These are phyloP conservation scores for Pelargonium myrrhifolium DNA, from an alignment of 441 rosid species.

Conservation along the genomic window DNA sequence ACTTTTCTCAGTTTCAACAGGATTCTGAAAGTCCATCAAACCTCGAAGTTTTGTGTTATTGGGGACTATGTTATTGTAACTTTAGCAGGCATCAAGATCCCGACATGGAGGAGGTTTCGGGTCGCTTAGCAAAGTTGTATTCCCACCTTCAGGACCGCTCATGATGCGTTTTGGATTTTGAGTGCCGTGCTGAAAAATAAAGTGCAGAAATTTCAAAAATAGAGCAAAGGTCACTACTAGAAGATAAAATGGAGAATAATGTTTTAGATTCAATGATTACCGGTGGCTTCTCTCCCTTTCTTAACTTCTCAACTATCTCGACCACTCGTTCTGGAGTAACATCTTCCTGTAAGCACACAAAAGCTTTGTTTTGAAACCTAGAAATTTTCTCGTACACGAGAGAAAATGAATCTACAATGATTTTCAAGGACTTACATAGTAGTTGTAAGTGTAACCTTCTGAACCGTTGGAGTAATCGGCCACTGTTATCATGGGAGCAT, in stretches of 20 bases:
- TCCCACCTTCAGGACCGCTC: constrained; percentile 95
- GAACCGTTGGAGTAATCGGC: constrained; percentile 95
- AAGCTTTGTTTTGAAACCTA: not conserved
- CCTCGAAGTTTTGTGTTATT: constrained; percentile 41
- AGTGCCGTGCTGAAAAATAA: constrained; percentile 67
- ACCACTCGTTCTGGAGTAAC: constrained; percentile 80
- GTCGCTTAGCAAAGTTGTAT: constrained; percentile 62
- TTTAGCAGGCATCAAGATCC: constrained; percentile 89
- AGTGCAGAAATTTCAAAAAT: not conserved
- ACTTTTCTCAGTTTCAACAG: constrained; percentile 17
- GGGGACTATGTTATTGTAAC: constrained; percentile 21
- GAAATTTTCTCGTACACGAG: not conserved
- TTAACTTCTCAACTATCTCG: constrained; percentile 79
- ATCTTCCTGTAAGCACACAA: constrained; percentile 65
- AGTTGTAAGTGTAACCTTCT: constrained; percentile 89
- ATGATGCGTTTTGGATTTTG: constrained; percentile 77
- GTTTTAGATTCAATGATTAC: constrained; percentile 33
- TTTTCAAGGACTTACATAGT: constrained; percentile 48
- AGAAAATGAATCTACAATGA: not conserved
- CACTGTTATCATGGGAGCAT: constrained; percentile 98
- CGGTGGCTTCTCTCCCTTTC: constrained; percentile 84
- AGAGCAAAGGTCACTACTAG: not conserved
- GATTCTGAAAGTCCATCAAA: constrained; percentile 19
- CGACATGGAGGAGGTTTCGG: constrained; percentile 91
- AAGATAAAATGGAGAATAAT: not conserved